These are phyloP conservation scores for Populus tremula DNA, from an alignment of 345 rosid genomes.

Conservation along the genomic window DNA sequence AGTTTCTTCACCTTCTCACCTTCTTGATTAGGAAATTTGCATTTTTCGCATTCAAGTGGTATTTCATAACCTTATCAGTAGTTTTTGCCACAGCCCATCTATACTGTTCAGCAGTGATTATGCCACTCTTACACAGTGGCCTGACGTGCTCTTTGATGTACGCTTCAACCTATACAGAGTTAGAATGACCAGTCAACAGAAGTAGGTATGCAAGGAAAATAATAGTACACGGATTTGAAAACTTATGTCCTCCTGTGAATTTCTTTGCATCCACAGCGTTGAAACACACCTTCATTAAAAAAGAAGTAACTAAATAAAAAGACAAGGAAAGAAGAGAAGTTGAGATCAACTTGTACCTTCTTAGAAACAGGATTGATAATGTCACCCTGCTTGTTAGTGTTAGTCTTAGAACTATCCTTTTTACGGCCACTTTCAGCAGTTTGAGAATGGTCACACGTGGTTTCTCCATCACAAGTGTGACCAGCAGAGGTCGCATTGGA, in stretches of 20 bases:
- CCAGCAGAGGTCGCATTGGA: slow-evolving; percentile 19
- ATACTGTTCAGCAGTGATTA: slow-evolving; percentile 75
- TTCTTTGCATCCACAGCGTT: not conserved
- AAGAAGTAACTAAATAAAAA: not conserved
- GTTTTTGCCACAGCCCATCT: slow-evolving; percentile 89
- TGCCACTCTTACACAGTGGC: slow-evolving; percentile 87
- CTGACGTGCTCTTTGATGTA: slow-evolving; percentile 95
- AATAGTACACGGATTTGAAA: not conserved
- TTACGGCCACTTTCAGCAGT: slow-evolving; percentile 31
- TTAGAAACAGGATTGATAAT: slow-evolving; percentile 41
- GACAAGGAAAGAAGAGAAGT: not conserved
- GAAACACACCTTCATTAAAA: not conserved
- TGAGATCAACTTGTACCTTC: slow-evolving; percentile 49
- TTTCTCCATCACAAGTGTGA: slow-evolving; percentile 36
- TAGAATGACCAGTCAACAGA: slow-evolving; percentile 7
- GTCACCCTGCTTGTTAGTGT: slow-evolving; percentile 37
- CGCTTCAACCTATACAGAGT: slow-evolving; percentile 66
- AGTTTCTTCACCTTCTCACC: slow-evolving; percentile 97
- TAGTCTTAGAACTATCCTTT: slow-evolving; percentile 35
- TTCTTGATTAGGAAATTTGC: slow-evolving; percentile 86
- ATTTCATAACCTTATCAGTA: slow-evolving; percentile 86
- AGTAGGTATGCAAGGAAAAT: slow-evolving; percentile 6
- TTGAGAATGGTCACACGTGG: slow-evolving; percentile 27
- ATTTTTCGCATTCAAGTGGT: slow-evolving; percentile 74
- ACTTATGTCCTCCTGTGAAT: not conserved